phyloP scores from a whole-genome alignment of 1,139 yeast genomes.

The Diutina ranongensis region DNA sequence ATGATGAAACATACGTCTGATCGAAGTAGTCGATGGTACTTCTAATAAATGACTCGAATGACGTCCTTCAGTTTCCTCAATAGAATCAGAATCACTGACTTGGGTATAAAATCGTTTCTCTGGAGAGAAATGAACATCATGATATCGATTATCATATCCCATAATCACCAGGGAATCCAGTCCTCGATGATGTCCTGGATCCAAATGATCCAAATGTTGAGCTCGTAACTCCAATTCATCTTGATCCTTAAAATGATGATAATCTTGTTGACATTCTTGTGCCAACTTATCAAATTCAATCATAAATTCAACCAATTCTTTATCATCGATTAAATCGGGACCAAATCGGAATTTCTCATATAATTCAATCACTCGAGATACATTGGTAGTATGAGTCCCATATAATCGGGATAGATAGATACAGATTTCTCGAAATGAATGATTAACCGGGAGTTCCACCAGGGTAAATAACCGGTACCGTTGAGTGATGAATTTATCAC shows the following conservation, averaged over 20 bases:
- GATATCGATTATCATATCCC: neutral
- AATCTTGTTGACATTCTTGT: neutral
- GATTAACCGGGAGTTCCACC: constrained; percentile 25
- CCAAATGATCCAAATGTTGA: neutral
- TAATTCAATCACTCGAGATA: constrained; percentile 27
- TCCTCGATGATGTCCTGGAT: constrained; percentile 1
- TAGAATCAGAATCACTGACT: neutral
- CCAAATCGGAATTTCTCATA: constrained; percentile 69
- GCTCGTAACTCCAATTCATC: constrained; percentile 1
- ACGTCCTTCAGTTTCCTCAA: neutral
- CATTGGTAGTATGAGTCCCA: constrained; percentile 5
- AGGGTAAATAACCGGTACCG: constrained; percentile 18
- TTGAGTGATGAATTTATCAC: constrained; percentile 23
- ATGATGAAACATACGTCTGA: neutral
- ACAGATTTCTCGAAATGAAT: constrained; percentile 39
- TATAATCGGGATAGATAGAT: constrained; percentile 12
- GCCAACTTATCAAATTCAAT: constrained; percentile 8
- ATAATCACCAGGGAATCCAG: neutral
- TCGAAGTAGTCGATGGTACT: neutral
- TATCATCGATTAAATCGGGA: constrained; percentile 46
- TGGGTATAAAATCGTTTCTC: neutral
- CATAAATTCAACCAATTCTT: constrained; percentile 53
- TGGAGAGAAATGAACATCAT: neutral
- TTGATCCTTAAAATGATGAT: neutral
- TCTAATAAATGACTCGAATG: neutral